Percentiles rank a stretch among this genome's conserved stretches.
Conservation (phyloP, 2,329 filamentous ascomycete species). For the Aspergillus viridinutans region DNA sequence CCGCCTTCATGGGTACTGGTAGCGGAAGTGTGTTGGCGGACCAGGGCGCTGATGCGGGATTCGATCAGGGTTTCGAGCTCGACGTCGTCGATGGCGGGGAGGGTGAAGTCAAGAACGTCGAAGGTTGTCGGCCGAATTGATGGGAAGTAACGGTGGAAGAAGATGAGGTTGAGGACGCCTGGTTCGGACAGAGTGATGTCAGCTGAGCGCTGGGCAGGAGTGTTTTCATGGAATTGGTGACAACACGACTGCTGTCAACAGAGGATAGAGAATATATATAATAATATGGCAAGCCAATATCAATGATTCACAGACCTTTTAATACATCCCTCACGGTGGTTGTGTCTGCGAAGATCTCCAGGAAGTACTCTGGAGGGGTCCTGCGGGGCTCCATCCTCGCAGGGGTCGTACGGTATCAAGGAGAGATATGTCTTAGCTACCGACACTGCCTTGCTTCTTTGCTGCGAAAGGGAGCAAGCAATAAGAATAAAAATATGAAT, state of each 20-base stretch:
- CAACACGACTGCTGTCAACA: neutral
- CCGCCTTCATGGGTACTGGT: slow-evolving; percentile 47
- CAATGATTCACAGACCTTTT: slow-evolving; percentile 59
- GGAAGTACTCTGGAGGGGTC: slow-evolving; percentile 77
- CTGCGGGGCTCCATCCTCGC: slow-evolving; percentile 58
- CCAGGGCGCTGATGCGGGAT: slow-evolving; percentile 72
- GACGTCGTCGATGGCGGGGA: slow-evolving; percentile 83
- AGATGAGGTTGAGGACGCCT: slow-evolving; percentile 95
- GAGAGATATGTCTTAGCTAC: neutral
- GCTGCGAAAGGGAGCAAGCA: neutral
- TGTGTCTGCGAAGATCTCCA: slow-evolving; percentile 91
- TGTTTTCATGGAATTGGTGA: neutral
- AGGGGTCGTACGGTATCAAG: neutral
- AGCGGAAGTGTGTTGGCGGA: slow-evolving; percentile 68
- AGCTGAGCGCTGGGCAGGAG: neutral
- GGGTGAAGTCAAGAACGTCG: slow-evolving; percentile 84
- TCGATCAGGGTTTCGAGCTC: slow-evolving; percentile 93
- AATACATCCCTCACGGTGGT: slow-evolving; percentile 86
- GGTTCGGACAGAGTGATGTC: slow-evolving; percentile 1
- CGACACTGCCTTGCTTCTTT: neutral
- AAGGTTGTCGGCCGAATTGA: slow-evolving; percentile 75
- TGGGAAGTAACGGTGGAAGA: slow-evolving; percentile 97
- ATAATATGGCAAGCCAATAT: neutral
- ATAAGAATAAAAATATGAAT: neutral
- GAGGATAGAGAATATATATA: neutral